phyloP scores from a whole-genome alignment of 768 basidiomycete species.

The Rubroboletus pulcherrimus region DNA sequence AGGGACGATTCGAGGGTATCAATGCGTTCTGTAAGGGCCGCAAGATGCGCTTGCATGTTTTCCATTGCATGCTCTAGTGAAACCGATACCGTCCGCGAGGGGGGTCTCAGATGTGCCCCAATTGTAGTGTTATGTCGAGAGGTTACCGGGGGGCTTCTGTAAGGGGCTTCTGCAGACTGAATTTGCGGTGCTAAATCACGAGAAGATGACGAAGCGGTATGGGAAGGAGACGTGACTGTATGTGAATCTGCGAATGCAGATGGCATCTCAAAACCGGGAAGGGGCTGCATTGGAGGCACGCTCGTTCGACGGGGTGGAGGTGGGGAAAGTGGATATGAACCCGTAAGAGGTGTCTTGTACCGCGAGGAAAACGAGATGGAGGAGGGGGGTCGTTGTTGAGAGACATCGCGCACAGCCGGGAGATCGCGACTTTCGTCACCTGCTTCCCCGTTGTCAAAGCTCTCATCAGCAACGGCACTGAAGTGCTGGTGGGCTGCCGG shows the following conservation, averaged over 20 bases:
- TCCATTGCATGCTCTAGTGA: conserved; percentile 73
- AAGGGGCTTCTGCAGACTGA: conserved; percentile 36
- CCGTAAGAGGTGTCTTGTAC: conserved; percentile 74
- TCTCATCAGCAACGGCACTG: conserved; percentile 30
- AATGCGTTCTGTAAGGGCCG: conserved; percentile 79
- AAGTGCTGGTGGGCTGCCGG: conserved; percentile 10
- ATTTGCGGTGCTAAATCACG: conserved; percentile 37
- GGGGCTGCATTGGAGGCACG: conserved; percentile 66
- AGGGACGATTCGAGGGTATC: conserved; percentile 57
- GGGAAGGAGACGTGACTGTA: conserved; percentile 36
- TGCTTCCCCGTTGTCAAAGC: conserved; percentile 45
- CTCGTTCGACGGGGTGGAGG: conserved; percentile 41
- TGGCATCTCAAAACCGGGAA: conserved; percentile 64
- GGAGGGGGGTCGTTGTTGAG: conserved; percentile 60
- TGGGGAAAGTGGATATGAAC: conserved; percentile 56
- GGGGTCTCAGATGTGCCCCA: conserved; percentile 37
- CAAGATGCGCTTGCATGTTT: conserved; percentile 75
- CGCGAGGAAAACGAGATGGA: conserved; percentile 61
- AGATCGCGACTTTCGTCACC: conserved; percentile 48
- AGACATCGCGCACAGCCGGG: conserved; percentile 36
- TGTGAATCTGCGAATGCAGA: conserved; percentile 64
- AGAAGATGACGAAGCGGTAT: conserved; percentile 36
- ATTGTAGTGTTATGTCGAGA: conserved; percentile 34
- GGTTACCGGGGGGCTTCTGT: conserved; percentile 33
- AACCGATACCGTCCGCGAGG: conserved; percentile 33